phyloP scores from a whole-genome alignment of 306 rosid genomes.

The Gastrolobium villosum region DNA sequence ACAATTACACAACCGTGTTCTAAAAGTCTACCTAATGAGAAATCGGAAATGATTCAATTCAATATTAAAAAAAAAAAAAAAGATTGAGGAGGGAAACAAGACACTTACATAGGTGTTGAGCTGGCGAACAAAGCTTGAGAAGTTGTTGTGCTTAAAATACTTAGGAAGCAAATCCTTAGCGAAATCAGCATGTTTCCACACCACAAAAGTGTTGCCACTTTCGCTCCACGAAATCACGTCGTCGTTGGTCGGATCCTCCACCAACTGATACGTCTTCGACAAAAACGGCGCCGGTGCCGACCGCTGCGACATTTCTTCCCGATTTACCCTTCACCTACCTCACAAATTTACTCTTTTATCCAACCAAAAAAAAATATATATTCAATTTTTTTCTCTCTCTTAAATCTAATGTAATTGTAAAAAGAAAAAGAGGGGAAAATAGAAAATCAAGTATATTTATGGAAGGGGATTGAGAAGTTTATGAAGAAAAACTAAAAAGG shows the following conservation, averaged over 20 bases:
- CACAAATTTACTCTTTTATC: background rate
- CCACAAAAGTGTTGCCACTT: conserved; percentile 77
- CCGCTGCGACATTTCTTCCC: conserved; percentile 71
- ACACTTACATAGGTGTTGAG: conserved; percentile 89
- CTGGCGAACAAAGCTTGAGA: conserved; percentile 98
- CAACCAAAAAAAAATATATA: background rate
- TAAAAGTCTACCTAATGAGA: too few species aligned
- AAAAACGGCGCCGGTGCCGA: conserved; percentile 85
- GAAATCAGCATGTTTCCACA: conserved; percentile 85
- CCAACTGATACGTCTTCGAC: conserved; percentile 77
- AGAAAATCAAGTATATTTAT: background rate
- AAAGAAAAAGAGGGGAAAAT: background rate
- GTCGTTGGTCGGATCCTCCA: conserved; percentile 70
- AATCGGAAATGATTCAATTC: too few species aligned
- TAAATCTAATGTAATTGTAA: background rate
- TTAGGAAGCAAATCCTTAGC: conserved; percentile 84
- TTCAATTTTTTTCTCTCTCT: background rate
- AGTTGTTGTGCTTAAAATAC: conserved; percentile 89
- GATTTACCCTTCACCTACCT: conserved; percentile 56
- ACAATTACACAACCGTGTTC: too few species aligned
- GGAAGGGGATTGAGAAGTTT: background rate
- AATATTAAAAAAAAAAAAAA: background rate
- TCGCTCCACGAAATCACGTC: conserved; percentile 84
- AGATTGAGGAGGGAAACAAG: background rate
- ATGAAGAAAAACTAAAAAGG: conserved; percentile 71